These are phyloP conservation scores for Diaporthe australafricana DNA, from an alignment of 2,329 filamentous ascomycete genomes.

Conservation along the genomic window DNA sequence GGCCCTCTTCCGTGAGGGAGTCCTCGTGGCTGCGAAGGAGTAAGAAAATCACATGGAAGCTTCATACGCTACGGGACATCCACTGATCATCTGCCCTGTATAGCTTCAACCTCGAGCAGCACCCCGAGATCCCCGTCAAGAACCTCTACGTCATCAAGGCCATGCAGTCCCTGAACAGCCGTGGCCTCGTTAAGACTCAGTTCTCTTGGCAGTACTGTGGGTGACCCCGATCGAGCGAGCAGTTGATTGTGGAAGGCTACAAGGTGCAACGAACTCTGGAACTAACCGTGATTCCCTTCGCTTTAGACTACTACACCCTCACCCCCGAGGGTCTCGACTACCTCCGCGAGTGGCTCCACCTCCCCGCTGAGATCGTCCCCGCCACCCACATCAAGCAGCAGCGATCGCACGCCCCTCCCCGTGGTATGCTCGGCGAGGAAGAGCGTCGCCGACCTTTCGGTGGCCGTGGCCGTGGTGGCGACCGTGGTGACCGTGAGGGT, in stretches of 20 bases:
- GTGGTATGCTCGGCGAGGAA: constrained; percentile 95
- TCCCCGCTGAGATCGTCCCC: constrained; percentile 98
- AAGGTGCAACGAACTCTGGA: neutral
- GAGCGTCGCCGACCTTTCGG: constrained; percentile 82
- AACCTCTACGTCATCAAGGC: constrained; percentile 99
- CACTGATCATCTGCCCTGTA: constrained; percentile 21
- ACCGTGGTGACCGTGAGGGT: constrained; percentile 86
- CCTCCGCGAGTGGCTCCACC: constrained; percentile 99
- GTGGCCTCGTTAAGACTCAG: constrained; percentile 99
- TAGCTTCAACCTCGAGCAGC: constrained; percentile 92
- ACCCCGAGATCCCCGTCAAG: constrained; percentile 98
- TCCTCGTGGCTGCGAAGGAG: constrained; percentile 98
- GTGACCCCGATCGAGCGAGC: constrained; percentile 25
- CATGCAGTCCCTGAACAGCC: constrained; percentile 96
- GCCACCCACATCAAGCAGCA: constrained; percentile 99
- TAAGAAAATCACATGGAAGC: constrained; percentile 33
- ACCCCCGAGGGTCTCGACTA: constrained; percentile 99
- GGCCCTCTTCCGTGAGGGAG: constrained; percentile 89
- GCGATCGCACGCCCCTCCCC: constrained; percentile 96
- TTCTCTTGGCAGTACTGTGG: constrained; percentile 96
- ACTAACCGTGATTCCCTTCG: constrained; percentile 7
- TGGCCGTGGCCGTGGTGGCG: constrained; percentile 76
- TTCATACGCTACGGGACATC: neutral
- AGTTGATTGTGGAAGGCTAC: neutral
- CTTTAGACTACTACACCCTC: constrained; percentile 96